Conservation (phyloP, 306 rosid species). For the Dalbergia oliveri region DNA sequence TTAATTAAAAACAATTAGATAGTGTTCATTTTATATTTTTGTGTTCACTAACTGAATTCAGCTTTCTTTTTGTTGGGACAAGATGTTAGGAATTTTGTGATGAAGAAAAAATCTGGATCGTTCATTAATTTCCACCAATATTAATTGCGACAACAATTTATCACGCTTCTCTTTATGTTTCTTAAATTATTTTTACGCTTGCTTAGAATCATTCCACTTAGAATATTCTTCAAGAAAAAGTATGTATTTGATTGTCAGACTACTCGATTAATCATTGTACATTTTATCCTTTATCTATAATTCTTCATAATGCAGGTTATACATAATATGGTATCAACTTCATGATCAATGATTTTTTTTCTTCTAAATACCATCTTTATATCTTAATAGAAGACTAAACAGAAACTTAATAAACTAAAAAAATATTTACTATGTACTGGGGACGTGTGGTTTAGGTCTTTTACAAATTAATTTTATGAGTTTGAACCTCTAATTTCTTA, state of each 20-base stretch:
- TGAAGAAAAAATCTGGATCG: neutral
- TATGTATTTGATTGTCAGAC: neutral
- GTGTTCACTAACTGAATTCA: neutral
- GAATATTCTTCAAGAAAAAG: slow-evolving; percentile 29
- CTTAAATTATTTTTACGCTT: neutral
- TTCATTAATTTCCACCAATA: neutral
- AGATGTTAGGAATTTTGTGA: neutral
- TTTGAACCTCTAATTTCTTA: neutral
- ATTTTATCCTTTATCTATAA: neutral
- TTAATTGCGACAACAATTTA: neutral
- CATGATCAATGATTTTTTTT: neutral
- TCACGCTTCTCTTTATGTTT: neutral
- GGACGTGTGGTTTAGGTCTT: neutral
- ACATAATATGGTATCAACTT: neutral
- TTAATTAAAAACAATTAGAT: neutral
- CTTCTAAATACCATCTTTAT: neutral
- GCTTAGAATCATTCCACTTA: neutral
- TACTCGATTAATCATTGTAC: slow-evolving; percentile 13
- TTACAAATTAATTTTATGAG: neutral
- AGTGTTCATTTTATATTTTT: neutral
- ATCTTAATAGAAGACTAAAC: neutral
- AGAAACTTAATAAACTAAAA: neutral
- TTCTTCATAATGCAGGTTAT: neutral
- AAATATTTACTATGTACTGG: too few relatives aligned
- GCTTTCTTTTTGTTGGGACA: neutral